Percentiles rank a stretch among this genome's conserved stretches.
These are phyloP conservation scores for Coprinopsis marcescibilis DNA, from an alignment of 768 basidiomycete species.

Conservation along the genomic window DNA sequence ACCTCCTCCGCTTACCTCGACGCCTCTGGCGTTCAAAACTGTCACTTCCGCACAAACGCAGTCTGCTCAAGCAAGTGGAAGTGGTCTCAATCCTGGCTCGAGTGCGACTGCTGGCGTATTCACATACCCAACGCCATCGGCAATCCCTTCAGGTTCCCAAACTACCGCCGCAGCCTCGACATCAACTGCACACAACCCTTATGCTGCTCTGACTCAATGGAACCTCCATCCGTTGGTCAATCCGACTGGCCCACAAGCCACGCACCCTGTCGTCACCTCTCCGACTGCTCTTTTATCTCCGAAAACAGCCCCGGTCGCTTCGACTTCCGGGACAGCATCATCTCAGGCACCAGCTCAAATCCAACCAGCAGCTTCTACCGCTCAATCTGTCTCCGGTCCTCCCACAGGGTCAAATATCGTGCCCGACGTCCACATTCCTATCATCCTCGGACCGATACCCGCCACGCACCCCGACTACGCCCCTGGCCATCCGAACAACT, in stretches of 20 bases:
- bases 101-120: conserved; percentile 36
- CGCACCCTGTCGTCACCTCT: conserved; percentile 14
- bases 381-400: no score
- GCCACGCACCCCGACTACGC: conserved; percentile 52
- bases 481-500: conserved; percentile 41
- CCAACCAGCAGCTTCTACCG: conserved; percentile 12
- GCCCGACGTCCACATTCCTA: conserved; percentile 66
- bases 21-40: conserved; percentile 51
- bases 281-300: conserved; percentile 13
- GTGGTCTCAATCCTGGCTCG: conserved; percentile 17
- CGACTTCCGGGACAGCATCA: conserved; percentile 15
- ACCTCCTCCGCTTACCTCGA: conserved; percentile 65
- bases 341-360: conserved; percentile 12
- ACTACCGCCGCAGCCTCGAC: conserved; percentile 21
- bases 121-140: conserved; percentile 29
- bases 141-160: conserved; percentile 19
- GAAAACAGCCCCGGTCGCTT: conserved; percentile 18
- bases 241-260: conserved; percentile 18
- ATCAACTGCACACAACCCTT: conserved; percentile 30
- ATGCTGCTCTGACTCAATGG: conserved; percentile 34
- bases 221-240: conserved; percentile 23
- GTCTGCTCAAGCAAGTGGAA: conserved; percentile 11
- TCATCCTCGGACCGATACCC: conserved; percentile 69
- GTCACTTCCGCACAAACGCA: conserved; percentile 17
- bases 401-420: conserved; percentile 24